Base-by-base conservation (phyloP, 2,329 filamentous ascomycete species). In the Cadophora luteo-olivacea region DNA sequence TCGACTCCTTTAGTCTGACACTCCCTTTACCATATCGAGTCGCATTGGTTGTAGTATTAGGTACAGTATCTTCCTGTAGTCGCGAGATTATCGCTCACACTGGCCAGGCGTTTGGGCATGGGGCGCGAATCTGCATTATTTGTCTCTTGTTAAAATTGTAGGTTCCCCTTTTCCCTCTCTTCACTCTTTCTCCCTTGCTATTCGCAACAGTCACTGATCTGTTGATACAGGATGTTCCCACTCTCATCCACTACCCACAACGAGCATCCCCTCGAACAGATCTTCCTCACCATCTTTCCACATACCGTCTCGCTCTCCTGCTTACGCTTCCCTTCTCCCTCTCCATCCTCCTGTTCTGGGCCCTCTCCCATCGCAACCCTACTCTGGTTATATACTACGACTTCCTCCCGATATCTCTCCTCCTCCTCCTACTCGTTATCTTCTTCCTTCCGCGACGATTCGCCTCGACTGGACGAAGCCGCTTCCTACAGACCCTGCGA, bases 21-120 rank as follows among this genome's bases (percentile, higher is more conserved):
- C 90, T 98, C 73, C 96, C 95, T 64, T 85, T 98, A 70, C 95
- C 96, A 54, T 97, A 95, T 80, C 91, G 95, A 73, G 89, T 97
- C 68, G 93, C 93, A 69, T 87, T 97, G 74, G 91, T 97, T 75
- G 83, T 96, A 72, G 91, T 97, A 64, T 83, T 97, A 72, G 95
- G 94, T 97, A 84, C 72, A 85, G 51, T 4, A 41, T 25, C 33
- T 24, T 29, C 33, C 61, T 4, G 32, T 11, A 61, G 51, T 55
- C 60, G 64, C 11, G 7, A 33, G 25, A 32, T 64, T 61, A 51
- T 49, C 29, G 67, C 19, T 74, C 60, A 75, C 66, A 57, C 24
- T 49, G 60, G 68, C 69, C 73, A 97, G 94, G 93, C 74, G 90
- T 97, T 77, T 98, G 95, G 95, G 94, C 93, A 79, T 99, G 95